Conservation (phyloP, 2,329 filamentous ascomycete genomes). For the Septoria petroselini region DNA sequence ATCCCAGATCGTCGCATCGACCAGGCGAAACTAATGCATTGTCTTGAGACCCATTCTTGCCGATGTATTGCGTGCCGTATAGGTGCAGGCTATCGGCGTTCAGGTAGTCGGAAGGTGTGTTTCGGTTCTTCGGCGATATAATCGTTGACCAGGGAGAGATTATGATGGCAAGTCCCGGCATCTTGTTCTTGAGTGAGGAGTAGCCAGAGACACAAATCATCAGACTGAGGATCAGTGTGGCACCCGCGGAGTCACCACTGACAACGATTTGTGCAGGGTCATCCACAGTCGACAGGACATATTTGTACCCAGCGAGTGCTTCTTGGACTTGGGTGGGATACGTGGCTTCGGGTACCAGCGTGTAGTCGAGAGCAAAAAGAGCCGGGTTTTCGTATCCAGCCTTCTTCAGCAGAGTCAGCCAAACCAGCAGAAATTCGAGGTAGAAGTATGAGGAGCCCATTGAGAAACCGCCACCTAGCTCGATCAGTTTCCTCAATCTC, state of each 20-base stretch:
- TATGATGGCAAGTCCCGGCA: conserved; percentile 63
- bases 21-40: conserved; percentile 68
- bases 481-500: not conserved
- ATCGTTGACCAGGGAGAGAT: conserved; percentile 81
- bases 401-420: conserved; percentile 62
- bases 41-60: conserved; percentile 47
- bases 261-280: conserved; percentile 65
- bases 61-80: conserved; percentile 69
- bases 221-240: conserved; percentile 68
- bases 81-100: conserved; percentile 62
- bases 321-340: conserved; percentile 74
- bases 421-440: conserved; percentile 74
- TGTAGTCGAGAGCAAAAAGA: conserved; percentile 77
- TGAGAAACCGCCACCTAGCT: conserved; percentile 70
- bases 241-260: conserved; percentile 77
- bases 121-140: conserved; percentile 62
- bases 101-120: conserved; percentile 73
- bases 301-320: conserved; percentile 66
- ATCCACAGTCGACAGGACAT: conserved; percentile 59
- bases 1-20: conserved; percentile 60
- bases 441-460: conserved; percentile 84
- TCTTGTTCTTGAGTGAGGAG: conserved; percentile 42
- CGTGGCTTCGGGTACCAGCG: conserved; percentile 68
- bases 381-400: conserved; percentile 71
- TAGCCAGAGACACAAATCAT: conserved; percentile 63